A percentile compares a stretch with the other conserved stretches of the same genome.
Evolutionary conservation across 2,329 filamentous ascomycete species (phyloP).

Genomic region (Neopestalotiopsis rosae): DNA sequence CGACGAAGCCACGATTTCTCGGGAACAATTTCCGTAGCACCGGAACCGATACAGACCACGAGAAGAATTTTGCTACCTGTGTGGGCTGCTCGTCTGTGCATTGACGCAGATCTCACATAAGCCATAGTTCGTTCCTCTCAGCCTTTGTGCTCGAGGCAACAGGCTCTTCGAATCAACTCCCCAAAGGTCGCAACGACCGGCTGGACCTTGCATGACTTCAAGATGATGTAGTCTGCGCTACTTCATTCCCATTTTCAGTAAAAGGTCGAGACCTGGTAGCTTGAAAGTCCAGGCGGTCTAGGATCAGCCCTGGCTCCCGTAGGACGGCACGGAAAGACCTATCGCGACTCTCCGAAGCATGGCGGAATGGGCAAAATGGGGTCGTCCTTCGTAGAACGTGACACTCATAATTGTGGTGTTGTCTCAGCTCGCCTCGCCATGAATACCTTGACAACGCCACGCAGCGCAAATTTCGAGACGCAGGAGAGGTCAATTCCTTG

Average conservation of each 20-base stretch:
- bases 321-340: slow-evolving; percentile 1
- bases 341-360: slow-evolving; percentile 1
- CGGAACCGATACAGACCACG: neutral
- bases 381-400: neutral
- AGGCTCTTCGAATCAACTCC: neutral
- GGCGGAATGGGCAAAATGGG: neutral
- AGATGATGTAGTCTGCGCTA: neutral
- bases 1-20: neutral
- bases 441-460: neutral
- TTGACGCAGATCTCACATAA: slow-evolving; percentile 2
- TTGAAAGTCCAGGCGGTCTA: neutral
- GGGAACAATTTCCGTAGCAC: neutral
- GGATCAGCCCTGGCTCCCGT: neutral
- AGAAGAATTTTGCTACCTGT: neutral
- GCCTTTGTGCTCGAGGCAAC: neutral
- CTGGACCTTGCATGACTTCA: neutral
- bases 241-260: neutral
- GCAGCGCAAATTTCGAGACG: neutral
- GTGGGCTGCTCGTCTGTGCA: neutral
- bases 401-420: neutral
- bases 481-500: neutral
- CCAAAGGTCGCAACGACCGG: neutral
- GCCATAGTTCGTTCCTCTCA: neutral
- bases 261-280: neutral
- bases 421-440: neutral